These are phyloP conservation scores for Phaffia tasmanica DNA, from an alignment of 768 basidiomycete genomes.

Conservation along the genomic window DNA sequence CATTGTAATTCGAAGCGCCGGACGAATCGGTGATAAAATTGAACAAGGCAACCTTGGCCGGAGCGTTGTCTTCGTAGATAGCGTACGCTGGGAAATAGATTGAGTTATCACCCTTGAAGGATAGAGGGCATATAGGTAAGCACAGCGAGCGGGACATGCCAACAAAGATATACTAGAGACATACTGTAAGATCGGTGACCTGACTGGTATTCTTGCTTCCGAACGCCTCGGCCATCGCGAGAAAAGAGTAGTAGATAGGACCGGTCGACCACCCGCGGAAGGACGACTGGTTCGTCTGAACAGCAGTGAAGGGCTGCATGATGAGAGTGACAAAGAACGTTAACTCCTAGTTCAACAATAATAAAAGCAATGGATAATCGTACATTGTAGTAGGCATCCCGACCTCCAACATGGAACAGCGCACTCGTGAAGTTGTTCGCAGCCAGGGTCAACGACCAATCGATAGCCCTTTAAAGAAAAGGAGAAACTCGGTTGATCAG, in stretches of 20 bases:
- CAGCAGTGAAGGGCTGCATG: constrained; percentile 47
- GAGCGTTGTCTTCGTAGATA: constrained; percentile 59
- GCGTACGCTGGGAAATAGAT: constrained; percentile 54
- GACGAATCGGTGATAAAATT: constrained; percentile 58
- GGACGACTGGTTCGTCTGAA: constrained; percentile 47
- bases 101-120: constrained; percentile 35
- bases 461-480: constrained; percentile 35
- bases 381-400: constrained; percentile 48
- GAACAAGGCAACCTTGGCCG: constrained; percentile 55
- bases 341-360: background rate
- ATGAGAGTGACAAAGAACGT: background rate
- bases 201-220: constrained; percentile 56
- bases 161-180: background rate
- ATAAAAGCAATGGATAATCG: constrained; percentile 30
- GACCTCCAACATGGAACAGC: constrained; percentile 46
- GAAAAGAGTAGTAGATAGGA: constrained; percentile 59
- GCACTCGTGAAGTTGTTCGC: constrained; percentile 46
- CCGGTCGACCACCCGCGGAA: constrained; percentile 64
- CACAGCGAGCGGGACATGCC: too few relatives aligned
- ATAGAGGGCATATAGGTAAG: background rate
- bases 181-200: constrained; percentile 55
- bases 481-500: background rate
- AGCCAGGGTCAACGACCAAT: constrained; percentile 53
- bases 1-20: constrained; percentile 49
- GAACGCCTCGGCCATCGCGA: constrained; percentile 59